Evolutionary conservation across 176 grass and related monocot species (phyloP).

Genomic region (Oryza brachyantha): DNA sequence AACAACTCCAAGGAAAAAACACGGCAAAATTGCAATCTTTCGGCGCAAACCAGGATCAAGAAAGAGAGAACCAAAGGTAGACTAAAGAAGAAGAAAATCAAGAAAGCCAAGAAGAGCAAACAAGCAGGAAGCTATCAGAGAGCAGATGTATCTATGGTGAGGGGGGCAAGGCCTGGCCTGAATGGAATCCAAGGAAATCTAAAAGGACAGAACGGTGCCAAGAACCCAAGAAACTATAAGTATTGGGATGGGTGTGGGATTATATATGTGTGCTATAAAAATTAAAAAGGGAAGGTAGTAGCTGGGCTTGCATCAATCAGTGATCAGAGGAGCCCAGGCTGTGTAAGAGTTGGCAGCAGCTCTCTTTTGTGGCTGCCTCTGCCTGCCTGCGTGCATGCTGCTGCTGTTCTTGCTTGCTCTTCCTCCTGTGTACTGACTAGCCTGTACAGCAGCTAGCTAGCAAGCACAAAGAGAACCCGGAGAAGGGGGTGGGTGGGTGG

Average conservation of each 20-base stretch:
- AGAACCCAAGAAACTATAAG: constrained; percentile 47
- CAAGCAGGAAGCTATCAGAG: constrained; percentile 21
- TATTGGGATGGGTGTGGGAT: constrained; percentile 42
- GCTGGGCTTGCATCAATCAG: constrained; percentile 37
- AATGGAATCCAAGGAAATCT: constrained; percentile 57
- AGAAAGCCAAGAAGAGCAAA: constrained; percentile 30
- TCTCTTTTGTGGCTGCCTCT: constrained; percentile 28
- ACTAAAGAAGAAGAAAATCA: constrained; percentile 17
- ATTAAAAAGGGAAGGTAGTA: constrained; percentile 37
- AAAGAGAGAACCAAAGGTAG: neutral
- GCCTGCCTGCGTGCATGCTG: constrained; percentile 13
- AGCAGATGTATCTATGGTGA: constrained; percentile 13
- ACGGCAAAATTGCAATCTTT: constrained; percentile 32
- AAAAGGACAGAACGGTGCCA: constrained; percentile 43
- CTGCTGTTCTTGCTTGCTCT: neutral
- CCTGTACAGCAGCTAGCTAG: constrained; percentile 23
- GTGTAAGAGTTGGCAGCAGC: constrained; percentile 39
- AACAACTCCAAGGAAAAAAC: neutral
- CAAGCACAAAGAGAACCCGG: neutral
- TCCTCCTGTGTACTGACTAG: neutral
- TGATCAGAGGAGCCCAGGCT: constrained; percentile 56
- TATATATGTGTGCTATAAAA: constrained; percentile 32
- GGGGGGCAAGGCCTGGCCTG: constrained; percentile 4
- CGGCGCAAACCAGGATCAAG: neutral
- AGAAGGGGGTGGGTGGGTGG: constrained; percentile 19